A percentile compares a stretch with the other conserved stretches of the same genome.
These are phyloP conservation scores for Yamadazyma blattariae DNA, from an alignment of 1,139 yeast genomes.

Conservation along the genomic window DNA sequence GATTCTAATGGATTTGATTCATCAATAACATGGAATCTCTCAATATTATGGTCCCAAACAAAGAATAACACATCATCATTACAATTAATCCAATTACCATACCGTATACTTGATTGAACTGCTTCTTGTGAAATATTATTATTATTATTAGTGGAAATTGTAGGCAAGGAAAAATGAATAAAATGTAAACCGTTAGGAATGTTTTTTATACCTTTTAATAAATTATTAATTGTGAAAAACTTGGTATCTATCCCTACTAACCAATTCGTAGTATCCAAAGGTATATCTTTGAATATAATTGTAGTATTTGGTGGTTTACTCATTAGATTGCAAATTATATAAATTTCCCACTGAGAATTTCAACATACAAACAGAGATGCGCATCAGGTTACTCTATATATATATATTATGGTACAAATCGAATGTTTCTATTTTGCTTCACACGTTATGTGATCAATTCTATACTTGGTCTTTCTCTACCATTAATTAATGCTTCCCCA, in stretches of 20 bases:
- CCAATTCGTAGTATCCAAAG: conserved; percentile 17
- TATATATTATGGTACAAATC: not conserved
- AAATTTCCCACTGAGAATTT: too few relatives aligned
- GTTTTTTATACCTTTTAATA: conserved; percentile 24
- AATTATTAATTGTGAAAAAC: conserved; percentile 21
- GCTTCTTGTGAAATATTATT: conserved; percentile 1
- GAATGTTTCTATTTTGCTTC: too few relatives aligned
- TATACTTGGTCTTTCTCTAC: conserved; percentile 21
- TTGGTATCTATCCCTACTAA: conserved; percentile 29
- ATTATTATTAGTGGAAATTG: conserved; percentile 7
- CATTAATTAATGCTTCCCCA: conserved; percentile 2
- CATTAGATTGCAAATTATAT: conserved; percentile 7
- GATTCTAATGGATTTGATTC: conserved; percentile 24
- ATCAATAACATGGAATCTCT: conserved; percentile 20
- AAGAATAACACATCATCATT: conserved; percentile 18
- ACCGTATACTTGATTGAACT: conserved; percentile 16
- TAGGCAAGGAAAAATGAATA: conserved; percentile 24
- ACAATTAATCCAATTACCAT: conserved; percentile 27
- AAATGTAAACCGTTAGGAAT: conserved; percentile 28
- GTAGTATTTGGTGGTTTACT: conserved; percentile 25
- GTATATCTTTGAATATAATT: conserved; percentile 17
- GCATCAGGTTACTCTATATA: not conserved
- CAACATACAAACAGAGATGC: too few relatives aligned
- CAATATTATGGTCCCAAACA: conserved; percentile 19
- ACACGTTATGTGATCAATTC: conserved; percentile 20